Evolutionary conservation across 495 filamentous ascomycete genomes (phyloP), one percentile per base, ranked within the genome.

Genomic region (Penicillium paxilli): DNA sequence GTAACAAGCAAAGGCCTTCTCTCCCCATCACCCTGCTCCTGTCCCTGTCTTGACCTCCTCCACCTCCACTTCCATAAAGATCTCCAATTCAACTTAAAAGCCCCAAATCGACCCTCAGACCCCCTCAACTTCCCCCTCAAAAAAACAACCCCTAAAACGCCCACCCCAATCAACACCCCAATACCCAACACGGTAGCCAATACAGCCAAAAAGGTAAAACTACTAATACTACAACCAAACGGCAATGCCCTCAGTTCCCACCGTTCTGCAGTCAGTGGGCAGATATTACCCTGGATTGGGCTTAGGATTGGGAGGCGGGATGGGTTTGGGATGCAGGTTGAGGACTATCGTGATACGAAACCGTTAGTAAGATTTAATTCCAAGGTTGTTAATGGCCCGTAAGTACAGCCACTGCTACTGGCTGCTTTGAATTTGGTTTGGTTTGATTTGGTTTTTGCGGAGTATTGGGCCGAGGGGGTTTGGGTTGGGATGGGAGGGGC

Each of bases 231-330:
- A 45, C 80, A 83, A 12, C 80, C 80, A 21, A 81, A 65, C 0
- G 76, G 73, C 19, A 64, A 52, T 0, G 77, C 72, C 5, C 80
- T 69, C 1, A 83, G 60, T 51, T 83, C 80, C 76, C 80, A 82
- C 37, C 75, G 70, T 61, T 83, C 80, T 67, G 5, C 66, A 63
- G 2, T 67, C 72, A 77, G 65, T 2, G 80, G 78, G 54, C 80
- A 83, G 50, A 82, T 75, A 14, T 69, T 48, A 8, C 65, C 56
- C 9, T 76, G 38, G 24, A 82, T 59, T 0, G 80, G 80, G 0
- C 75, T 69, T 41, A 82, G 55, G 50, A 82, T 70, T 2, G 76
- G 71, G 16, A 77, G 47, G 32, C 61, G 67, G 9, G 64, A 52
- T 28, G 66, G 59, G 38, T 80, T 80, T 0, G 80, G 78, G 20